Conservation (phyloP, 1,139 yeast species). For the Debaryomyces sp. region DNA sequence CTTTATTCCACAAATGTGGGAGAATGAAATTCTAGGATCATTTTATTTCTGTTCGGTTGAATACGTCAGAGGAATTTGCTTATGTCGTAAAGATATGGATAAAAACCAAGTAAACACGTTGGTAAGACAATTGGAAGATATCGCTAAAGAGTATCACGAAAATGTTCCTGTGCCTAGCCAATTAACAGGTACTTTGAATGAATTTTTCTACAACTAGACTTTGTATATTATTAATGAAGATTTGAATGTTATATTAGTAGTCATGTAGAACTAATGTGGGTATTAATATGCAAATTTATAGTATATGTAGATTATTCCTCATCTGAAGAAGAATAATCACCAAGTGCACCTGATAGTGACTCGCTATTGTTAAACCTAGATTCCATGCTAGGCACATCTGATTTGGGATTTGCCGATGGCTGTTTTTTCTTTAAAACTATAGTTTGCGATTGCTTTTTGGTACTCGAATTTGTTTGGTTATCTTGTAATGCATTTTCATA, state of each 20-base stretch:
- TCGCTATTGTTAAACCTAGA: not conserved
- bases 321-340: conserved; percentile 11
- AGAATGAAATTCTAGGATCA: conserved; percentile 51
- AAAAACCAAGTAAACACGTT: conserved; percentile 32
- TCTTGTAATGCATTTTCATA: not conserved
- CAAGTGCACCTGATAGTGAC: not conserved
- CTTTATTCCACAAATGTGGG: conserved; percentile 61
- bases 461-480: not conserved
- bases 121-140: conserved; percentile 31
- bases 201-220: conserved; percentile 26
- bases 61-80: conserved; percentile 57
- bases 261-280: no score
- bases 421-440: conserved; percentile 4
- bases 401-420: not conserved
- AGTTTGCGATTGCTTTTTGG: not conserved
- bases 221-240: not conserved
- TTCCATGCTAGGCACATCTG: not conserved
- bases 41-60: conserved; percentile 71
- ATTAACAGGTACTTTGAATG: conserved; percentile 39
- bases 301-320: conserved; percentile 6
- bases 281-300: not conserved
- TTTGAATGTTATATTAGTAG: not conserved
- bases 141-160: conserved; percentile 36
- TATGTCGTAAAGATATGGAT: conserved; percentile 51
- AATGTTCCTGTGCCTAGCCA: conserved; percentile 37